Conservation (phyloP, 2,329 filamentous ascomycete genomes). For the Gnomoniopsis smithogilvyi region DNA sequence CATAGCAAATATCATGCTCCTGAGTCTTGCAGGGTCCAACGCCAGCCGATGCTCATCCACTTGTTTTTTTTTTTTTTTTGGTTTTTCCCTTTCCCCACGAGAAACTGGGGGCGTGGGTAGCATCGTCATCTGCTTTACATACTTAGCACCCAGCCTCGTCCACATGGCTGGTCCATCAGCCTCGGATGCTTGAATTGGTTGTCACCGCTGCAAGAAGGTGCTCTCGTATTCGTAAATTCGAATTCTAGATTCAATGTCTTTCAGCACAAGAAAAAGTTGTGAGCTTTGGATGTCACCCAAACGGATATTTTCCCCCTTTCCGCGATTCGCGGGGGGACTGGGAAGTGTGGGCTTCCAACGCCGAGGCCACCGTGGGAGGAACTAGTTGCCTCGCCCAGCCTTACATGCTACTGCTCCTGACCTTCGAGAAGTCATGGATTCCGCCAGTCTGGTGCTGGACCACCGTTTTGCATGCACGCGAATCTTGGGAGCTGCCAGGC, state of each 20-base stretch:
- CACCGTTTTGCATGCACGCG: background rate
- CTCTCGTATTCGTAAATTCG: background rate
- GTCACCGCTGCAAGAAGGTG: background rate
- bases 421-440: background rate
- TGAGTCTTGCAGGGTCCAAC: background rate
- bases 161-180: too few species aligned
- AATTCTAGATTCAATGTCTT: background rate
- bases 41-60: background rate
- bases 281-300: background rate
- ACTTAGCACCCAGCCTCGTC: too few species aligned
- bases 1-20: conserved; percentile 6
- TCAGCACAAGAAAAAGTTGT: too few species aligned
- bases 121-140: background rate
- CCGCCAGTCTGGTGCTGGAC: background rate
- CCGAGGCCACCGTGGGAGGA: background rate
- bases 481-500: background rate
- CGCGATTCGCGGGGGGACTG: background rate
- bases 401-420: background rate
- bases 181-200: too few species aligned
- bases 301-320: background rate
- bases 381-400: background rate
- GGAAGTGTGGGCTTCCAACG: background rate
- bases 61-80: too few species aligned
- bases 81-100: background rate
- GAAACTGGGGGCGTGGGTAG: background rate